phyloP scores from a whole-genome alignment of 2,329 filamentous ascomycete genomes.

The Polytolypa hystricis region DNA sequence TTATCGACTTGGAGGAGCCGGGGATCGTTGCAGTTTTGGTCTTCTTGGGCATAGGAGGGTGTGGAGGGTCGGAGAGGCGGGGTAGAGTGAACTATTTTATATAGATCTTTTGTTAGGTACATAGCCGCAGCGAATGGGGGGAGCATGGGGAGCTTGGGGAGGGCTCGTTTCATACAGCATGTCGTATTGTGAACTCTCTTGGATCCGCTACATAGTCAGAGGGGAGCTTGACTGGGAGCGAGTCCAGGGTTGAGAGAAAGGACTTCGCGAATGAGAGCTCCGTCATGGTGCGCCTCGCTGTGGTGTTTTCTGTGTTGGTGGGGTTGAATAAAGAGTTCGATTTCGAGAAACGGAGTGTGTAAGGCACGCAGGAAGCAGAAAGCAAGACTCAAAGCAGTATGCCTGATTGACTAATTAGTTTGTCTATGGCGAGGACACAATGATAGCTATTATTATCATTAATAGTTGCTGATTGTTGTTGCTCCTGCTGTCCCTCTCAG shows the following conservation, averaged over 20 bases:
- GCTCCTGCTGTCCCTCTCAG: too few species aligned
- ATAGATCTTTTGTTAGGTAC: too few species aligned
- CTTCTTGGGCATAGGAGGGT: slow-evolving; percentile 35
- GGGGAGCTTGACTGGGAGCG: slow-evolving; percentile 68
- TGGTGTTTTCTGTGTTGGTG: background rate
- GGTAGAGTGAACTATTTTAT: slow-evolving; percentile 35
- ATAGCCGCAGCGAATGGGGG: too few species aligned
- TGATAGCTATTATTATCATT: too few species aligned
- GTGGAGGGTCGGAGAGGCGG: slow-evolving; percentile 31
- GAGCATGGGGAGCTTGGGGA: background rate
- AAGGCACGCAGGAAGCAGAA: too few species aligned
- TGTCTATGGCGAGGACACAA: too few species aligned
- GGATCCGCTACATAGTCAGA: slow-evolving; percentile 84
- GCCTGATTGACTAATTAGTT: too few species aligned
- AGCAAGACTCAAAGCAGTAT: slow-evolving; percentile 1
- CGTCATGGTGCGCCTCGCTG: slow-evolving; percentile 44
- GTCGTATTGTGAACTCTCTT: slow-evolving; percentile 61
- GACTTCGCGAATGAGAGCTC: slow-evolving; percentile 75
- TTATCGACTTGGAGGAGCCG: slow-evolving; percentile 31
- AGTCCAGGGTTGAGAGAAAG: slow-evolving; percentile 71
- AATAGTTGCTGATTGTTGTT: too few species aligned
- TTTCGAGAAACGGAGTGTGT: too few species aligned
- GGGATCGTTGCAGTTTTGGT: slow-evolving; percentile 22
- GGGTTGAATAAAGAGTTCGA: too few species aligned
- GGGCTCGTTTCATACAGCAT: slow-evolving; percentile 50